These are phyloP conservation scores for Botryosphaeria dothidea DNA, from an alignment of 2,329 filamentous ascomycete genomes.

Conservation along the genomic window DNA sequence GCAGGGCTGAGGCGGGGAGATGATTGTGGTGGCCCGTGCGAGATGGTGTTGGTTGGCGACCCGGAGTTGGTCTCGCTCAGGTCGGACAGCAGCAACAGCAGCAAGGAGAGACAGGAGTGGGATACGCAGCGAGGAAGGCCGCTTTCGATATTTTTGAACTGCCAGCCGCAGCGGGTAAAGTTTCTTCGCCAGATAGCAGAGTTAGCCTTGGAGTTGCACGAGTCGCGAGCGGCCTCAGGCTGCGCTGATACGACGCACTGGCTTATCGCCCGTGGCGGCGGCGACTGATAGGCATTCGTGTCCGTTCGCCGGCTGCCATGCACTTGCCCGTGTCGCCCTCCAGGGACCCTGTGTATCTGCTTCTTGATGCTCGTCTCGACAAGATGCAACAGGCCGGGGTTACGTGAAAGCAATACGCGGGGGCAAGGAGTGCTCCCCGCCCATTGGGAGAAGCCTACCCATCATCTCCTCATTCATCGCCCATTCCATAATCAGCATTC, in stretches of 20 bases:
- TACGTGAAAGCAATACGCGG: conserved; percentile 6
- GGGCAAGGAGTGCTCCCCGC: not conserved
- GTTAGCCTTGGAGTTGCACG: not conserved
- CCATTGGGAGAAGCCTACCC: not conserved
- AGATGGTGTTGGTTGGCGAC: not conserved
- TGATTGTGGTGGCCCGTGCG: not conserved
- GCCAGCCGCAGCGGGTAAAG: not conserved
- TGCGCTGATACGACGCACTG: not conserved
- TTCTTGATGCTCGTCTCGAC: not conserved
- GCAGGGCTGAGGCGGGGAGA: not conserved
- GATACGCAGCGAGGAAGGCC: not conserved
- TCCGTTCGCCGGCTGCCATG: not conserved
- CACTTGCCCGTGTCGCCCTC: not conserved
- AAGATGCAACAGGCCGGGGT: not conserved
- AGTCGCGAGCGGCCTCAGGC: not conserved
- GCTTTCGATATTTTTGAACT: not conserved
- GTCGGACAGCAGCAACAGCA: not conserved
- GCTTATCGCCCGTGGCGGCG: conserved; percentile 12
- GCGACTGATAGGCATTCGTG: conserved; percentile 5
- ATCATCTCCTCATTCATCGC: not conserved
- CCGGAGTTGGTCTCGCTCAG: not conserved
- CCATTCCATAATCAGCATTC: not conserved
- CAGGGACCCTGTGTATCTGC: not conserved
- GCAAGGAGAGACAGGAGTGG: not conserved
- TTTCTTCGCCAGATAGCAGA: not conserved